phyloP scores from a whole-genome alignment of 2,329 filamentous ascomycete genomes.

The Hirsutella rhossiliensis region DNA sequence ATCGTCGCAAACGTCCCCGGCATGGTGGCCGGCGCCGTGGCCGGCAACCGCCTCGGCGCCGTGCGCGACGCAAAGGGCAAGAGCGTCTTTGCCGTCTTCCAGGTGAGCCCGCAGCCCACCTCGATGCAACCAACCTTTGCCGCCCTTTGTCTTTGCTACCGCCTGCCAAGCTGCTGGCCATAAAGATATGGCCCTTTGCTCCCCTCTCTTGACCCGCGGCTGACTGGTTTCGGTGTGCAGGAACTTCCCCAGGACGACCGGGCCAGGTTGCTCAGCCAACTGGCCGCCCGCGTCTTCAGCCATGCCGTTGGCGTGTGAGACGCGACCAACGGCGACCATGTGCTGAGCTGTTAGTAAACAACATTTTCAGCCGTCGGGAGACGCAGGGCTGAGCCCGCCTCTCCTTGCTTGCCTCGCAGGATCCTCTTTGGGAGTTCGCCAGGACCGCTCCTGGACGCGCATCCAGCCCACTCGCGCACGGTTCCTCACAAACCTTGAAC shows the following conservation, averaged over 20 bases:
- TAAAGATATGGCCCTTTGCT: too few relatives aligned
- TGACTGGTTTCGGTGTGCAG: conserved; percentile 20
- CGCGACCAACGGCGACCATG: background rate
- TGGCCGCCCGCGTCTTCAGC: conserved; percentile 79
- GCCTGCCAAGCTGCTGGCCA: too few relatives aligned
- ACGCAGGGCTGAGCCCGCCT: too few relatives aligned
- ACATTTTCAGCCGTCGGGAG: too few relatives aligned
- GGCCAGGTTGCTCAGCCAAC: conserved; percentile 66
- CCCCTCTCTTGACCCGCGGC: too few relatives aligned
- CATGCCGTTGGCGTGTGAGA: conserved; percentile 48
- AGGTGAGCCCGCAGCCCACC: conserved; percentile 21
- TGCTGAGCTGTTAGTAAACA: too few relatives aligned
- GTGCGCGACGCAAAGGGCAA: conserved; percentile 85
- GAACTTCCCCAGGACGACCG: conserved; percentile 77
- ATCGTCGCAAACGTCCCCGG: conserved; percentile 91
- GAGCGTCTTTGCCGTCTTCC: conserved; percentile 87
- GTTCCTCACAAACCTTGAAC: too few relatives aligned
- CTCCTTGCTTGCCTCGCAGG: too few relatives aligned
- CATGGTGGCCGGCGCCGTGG: conserved; percentile 77
- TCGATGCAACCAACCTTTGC: background rate
- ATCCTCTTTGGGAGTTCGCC: too few relatives aligned
- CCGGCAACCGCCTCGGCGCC: conserved; percentile 82
- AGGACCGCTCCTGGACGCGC: too few relatives aligned
- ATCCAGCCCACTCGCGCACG: too few relatives aligned
- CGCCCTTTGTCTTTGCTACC: too few relatives aligned